Percentiles rank a stretch among this genome's conserved stretches.
Evolutionary conservation across 148 eudicot species (phyloP).

Genomic region (Cornus kousa): DNA sequence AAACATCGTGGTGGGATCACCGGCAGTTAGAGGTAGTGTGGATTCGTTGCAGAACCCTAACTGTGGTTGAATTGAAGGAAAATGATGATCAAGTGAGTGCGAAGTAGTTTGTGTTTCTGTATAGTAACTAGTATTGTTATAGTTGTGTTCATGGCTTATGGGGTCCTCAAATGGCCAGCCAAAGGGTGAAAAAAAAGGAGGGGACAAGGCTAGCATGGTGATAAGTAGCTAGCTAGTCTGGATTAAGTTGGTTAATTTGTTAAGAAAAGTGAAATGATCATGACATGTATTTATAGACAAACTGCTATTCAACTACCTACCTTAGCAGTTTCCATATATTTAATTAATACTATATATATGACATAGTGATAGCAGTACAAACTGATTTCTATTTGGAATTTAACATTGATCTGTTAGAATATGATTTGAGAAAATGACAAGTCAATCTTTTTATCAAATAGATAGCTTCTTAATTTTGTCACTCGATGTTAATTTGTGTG

Average conservation of each 20-base stretch:
- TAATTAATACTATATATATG: too few relatives aligned
- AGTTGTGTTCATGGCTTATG: too few relatives aligned
- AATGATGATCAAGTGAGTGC: slow-evolving; percentile 2
- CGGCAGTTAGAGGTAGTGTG: background rate
- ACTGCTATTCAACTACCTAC: background rate
- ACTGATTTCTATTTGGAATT: background rate
- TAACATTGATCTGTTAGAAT: too few relatives aligned
- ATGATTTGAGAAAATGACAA: background rate
- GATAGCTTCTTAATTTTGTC: too few relatives aligned
- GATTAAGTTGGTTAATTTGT: background rate
- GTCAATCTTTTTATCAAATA: too few relatives aligned
- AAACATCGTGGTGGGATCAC: background rate
- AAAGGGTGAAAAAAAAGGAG: slow-evolving; percentile 16
- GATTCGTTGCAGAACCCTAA: background rate
- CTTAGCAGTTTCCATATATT: background rate
- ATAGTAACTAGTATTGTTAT: background rate
- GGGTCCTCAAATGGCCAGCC: slow-evolving; percentile 23
- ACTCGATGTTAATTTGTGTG: too few relatives aligned
- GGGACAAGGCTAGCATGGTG: slow-evolving; percentile 16
- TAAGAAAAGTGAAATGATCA: background rate
- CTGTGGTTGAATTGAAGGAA: slow-evolving; percentile 5
- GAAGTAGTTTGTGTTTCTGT: slow-evolving; percentile 11
- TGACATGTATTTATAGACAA: background rate
- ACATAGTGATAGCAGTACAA: background rate
- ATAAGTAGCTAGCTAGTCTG: background rate